Conservation (phyloP, 305 asterid genomes). For the Withania somnifera region DNA sequence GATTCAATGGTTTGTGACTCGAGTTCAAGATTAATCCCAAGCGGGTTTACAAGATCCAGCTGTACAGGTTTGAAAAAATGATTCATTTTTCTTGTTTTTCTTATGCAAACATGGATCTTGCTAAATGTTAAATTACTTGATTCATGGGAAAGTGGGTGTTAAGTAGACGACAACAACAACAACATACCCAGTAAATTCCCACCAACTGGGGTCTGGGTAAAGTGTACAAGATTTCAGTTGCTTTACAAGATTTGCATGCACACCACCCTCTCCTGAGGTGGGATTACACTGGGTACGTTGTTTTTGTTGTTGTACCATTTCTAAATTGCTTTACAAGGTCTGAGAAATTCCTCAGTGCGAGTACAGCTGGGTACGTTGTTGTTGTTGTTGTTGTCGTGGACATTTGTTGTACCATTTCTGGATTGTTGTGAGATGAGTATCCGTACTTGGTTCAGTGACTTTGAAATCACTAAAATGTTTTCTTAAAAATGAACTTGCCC, state of each 20-base stretch:
- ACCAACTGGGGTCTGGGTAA: too few relatives aligned
- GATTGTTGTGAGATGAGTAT: background rate
- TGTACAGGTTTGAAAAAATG: slow-evolving; percentile 40
- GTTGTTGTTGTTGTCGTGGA: background rate
- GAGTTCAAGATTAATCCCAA: slow-evolving; percentile 46
- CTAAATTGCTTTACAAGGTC: background rate
- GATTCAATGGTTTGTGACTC: slow-evolving; percentile 73
- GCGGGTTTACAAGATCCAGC: slow-evolving; percentile 40
- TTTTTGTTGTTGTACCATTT: too few relatives aligned
- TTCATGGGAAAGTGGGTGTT: background rate
- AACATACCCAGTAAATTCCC: too few relatives aligned
- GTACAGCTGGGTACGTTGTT: background rate
- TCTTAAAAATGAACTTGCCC: background rate
- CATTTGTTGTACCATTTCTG: background rate
- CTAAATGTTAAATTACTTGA: background rate
- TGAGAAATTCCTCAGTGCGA: too few relatives aligned
- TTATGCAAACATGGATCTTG: background rate
- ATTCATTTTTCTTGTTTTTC: background rate
- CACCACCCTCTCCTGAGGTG: too few relatives aligned
- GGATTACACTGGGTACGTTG: too few relatives aligned
- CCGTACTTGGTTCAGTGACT: background rate
- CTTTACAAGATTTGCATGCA: background rate
- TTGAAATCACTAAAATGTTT: background rate
- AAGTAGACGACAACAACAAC: too few relatives aligned
- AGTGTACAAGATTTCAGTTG: too few relatives aligned